Base-by-base conservation (phyloP, 202 grass and related monocot species). In the Zoysia matrella region DNA sequence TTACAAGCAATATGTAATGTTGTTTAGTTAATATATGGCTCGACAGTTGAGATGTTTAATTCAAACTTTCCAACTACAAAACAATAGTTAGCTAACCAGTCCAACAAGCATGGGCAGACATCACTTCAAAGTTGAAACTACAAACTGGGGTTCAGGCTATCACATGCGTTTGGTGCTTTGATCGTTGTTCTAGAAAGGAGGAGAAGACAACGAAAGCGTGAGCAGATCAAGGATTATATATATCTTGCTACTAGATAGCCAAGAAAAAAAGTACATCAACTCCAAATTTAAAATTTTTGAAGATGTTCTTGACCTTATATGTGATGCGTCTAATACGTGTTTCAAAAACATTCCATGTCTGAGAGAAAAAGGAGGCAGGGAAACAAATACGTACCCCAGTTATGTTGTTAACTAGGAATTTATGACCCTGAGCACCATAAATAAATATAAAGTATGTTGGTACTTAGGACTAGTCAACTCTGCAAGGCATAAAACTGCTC, bases 41-140 rank as follows among this genome's bases (percentile, higher is more conserved):
- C 13, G 3, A 55, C 3, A 55, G 15, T 14, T 5, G 61, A 39
- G 57, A 77, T 15, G 46, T 41, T 51, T 15, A 47, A n/a, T 47
- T 51, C 74, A 77, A 65, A 65, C 46, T 77, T 65, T 5, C 44
- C 18, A 12, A 65, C 16, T 51, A 51, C 22, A 64, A 51, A 48
- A 51, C 6, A 39, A 14, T 30, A 30, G 22, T 30, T 30, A 30
- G 47, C 69, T 52, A 16, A 11, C 10, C 41, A 53, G 8, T 36
- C 8, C 52, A 62, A 76, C 45, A n/a, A 48, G 49, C 3, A 39
- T 8, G 7, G 60, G 60, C 60, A 62, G 39, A 36, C 0, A 63
- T 63, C 60, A 63, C 60, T 63, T 63, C 8, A 63, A 40, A 18
- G 8, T 3, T 40, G 60, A 63, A 63, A 63, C 60, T 11, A 39